Base-by-base conservation (phyloP, 208 protist species). In the Wallacemonas sp. region DNA sequence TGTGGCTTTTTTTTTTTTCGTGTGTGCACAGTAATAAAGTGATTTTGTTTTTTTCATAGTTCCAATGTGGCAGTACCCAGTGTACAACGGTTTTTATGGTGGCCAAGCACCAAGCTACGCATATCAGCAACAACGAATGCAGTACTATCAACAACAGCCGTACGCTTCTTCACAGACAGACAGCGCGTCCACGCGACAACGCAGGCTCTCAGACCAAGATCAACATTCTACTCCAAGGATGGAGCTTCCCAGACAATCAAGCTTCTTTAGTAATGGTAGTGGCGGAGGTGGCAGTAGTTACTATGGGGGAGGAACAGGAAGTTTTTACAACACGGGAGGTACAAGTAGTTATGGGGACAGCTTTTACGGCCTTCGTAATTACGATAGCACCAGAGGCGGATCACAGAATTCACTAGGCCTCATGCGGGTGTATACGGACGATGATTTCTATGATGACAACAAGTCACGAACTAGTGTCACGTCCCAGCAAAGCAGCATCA, bases 371-470 rank as follows among this genome's bases (percentile, higher is more conserved):
- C 0, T 58, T 9, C 51, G 41, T 26, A 6, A 33, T 6, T 55
- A 55, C 26, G 47, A 55, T n/a, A 26, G 4, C 42, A 49, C n/a
- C 42, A n/a, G 6, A 12, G n/a, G 42, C n/a, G n/a, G n/a, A n/a
- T n/a, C n/a, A n/a, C n/a, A n/a, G n/a, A n/a, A n/a, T n/a, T n/a
- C n/a, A n/a, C n/a, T n/a, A n/a, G 36, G 36, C 14, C 14, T 41
- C 46, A 15, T 22, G 44, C 19, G 17, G 6, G 19, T 9, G 17
- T 22, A 39, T 27, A 42, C 51, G 4, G n/a, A 9, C 9, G 22
- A 17, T n/a, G 51, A 58, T 24, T 58, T 58, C 9, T 58, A 58
- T 31, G 51, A 58, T 24, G 51, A 58, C 30, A 58, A 58, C 51
- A 58, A 26, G n/a, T 58, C 51, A 27, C 51, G 51, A 3, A 34